phyloP scores from a whole-genome alignment of 305 asterid species.

The Fraxinus xanthoxyloides region DNA sequence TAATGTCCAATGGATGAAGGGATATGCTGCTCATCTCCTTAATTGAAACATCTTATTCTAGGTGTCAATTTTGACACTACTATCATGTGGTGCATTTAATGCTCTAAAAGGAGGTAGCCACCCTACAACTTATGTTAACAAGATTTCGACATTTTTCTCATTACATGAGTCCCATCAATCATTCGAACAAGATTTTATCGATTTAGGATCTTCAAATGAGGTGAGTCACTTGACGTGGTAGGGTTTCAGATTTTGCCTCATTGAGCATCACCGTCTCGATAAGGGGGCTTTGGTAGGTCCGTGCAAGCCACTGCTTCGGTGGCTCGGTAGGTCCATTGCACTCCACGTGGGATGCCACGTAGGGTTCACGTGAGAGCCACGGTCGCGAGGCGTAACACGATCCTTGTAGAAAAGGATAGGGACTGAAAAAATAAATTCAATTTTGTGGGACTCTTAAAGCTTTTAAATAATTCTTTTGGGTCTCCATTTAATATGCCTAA shows the following conservation, averaged over 20 bases:
- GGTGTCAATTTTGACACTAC: neutral
- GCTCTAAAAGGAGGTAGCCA: neutral
- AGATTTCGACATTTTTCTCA: too few species aligned
- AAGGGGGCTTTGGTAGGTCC: neutral
- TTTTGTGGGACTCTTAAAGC: neutral
- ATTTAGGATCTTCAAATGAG: neutral
- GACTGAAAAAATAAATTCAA: neutral
- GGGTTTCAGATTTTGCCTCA: neutral
- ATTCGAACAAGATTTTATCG: neutral
- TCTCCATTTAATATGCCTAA: neutral
- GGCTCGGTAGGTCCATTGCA: neutral
- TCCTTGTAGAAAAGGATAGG: neutral
- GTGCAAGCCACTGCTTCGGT: neutral
- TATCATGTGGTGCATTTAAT: neutral
- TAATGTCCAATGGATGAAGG: neutral
- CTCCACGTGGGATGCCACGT: neutral
- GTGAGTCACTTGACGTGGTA: neutral
- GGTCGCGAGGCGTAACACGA: neutral
- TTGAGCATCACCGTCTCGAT: neutral
- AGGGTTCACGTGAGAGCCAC: neutral
- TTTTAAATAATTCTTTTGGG: neutral
- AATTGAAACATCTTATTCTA: neutral
- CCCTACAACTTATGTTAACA: neutral
- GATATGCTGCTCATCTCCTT: neutral
- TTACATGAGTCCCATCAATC: neutral